phyloP scores from a whole-genome alignment of 352 stramenopile genomes.

The Phytophthora colocasiae region DNA sequence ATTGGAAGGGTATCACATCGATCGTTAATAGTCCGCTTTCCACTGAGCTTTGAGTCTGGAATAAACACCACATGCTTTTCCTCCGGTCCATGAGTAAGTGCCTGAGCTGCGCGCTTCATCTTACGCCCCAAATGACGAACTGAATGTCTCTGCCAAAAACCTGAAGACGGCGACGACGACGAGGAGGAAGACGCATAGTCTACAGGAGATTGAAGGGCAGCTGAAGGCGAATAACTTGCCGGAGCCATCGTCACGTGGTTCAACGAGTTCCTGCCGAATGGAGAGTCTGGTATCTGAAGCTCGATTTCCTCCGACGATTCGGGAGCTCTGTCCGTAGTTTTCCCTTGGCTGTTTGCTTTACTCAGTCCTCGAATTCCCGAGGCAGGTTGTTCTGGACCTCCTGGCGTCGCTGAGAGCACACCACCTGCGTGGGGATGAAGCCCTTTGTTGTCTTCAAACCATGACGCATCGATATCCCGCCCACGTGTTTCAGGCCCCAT shows the following conservation, averaged over 20 bases:
- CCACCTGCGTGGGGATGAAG: conserved; percentile 12
- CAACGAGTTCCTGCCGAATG: conserved; percentile 8
- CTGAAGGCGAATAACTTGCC: conserved; percentile 18
- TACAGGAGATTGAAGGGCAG: conserved; percentile 22
- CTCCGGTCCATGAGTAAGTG: conserved; percentile 11
- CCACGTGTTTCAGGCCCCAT: conserved; percentile 44
- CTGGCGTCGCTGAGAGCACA: conserved; percentile 13
- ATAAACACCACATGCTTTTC: conserved; percentile 19
- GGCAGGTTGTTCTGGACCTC: conserved; percentile 5
- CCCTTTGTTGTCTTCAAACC: conserved; percentile 32
- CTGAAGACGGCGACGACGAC: conserved; percentile 29
- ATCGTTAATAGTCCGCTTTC: conserved; percentile 25
- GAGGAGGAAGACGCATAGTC: conserved; percentile 17
- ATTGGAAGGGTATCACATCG: conserved; percentile 41
- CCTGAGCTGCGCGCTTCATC: conserved; percentile 27
- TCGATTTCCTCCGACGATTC: conserved; percentile 14
- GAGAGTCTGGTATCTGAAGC: conserved; percentile 13
- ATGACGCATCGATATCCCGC: conserved; percentile 48
- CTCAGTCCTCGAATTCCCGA: conserved; percentile 15
- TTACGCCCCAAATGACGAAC: conserved; percentile 30
- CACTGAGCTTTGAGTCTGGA: conserved; percentile 14
- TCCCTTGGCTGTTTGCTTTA: conserved; percentile 15
- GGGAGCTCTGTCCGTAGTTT: conserved; percentile 2
- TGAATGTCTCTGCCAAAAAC: conserved; percentile 42
- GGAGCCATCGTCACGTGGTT: conserved; percentile 8